Conservation (phyloP, 2,329 filamentous ascomycete species). For the Parastagonospora nodorum region DNA sequence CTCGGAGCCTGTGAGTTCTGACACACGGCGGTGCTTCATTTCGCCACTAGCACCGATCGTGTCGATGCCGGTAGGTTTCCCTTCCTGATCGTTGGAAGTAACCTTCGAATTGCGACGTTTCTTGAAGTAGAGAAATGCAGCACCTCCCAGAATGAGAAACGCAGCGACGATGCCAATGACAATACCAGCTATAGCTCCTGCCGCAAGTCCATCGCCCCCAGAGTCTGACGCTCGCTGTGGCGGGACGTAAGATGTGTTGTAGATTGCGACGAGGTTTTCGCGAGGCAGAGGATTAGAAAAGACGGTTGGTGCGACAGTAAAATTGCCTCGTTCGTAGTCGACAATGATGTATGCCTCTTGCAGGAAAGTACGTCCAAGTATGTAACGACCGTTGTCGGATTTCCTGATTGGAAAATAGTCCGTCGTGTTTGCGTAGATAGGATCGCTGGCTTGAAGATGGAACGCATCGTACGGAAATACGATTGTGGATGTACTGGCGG, state of each 20-base stretch:
- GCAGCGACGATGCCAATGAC: constrained; percentile 39
- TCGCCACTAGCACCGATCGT: constrained; percentile 32
- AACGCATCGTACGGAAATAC: constrained; percentile 38
- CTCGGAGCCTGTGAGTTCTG: constrained; percentile 42
- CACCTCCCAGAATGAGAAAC: constrained; percentile 28
- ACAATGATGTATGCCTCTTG: constrained; percentile 47
- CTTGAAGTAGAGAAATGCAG: constrained; percentile 35
- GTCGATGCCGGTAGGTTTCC: constrained; percentile 32
- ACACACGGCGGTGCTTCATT: constrained; percentile 38
- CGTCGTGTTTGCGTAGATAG: constrained; percentile 11
- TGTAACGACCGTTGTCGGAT: constrained; percentile 25
- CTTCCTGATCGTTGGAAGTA: constrained; percentile 8
- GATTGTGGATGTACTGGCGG: too few relatives aligned
- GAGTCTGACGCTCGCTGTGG: background rate
- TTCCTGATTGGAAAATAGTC: constrained; percentile 41
- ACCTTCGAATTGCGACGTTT: constrained; percentile 20
- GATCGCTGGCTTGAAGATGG: constrained; percentile 17
- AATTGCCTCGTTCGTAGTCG: constrained; percentile 44
- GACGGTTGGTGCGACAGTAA: constrained; percentile 35
- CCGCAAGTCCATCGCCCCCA: constrained; percentile 19
- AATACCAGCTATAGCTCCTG: constrained; percentile 40
- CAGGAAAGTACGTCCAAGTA: constrained; percentile 43
- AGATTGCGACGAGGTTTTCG: constrained; percentile 29
- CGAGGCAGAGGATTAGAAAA: constrained; percentile 27
- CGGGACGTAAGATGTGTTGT: constrained; percentile 21